Conservation (phyloP, 352 stramenopile genomes). For the Blastocystis sp. region DNA sequence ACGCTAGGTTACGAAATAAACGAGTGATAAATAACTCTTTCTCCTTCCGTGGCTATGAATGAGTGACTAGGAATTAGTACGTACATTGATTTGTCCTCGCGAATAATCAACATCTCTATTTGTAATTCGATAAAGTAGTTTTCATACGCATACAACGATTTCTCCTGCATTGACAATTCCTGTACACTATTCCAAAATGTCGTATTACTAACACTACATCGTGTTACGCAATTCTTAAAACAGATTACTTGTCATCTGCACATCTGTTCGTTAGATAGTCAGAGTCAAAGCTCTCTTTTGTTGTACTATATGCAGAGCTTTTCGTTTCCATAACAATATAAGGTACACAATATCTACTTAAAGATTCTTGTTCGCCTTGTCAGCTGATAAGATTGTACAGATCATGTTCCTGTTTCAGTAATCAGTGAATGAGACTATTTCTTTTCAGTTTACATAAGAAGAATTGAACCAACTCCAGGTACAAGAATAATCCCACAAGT, state of each 20-base stretch:
- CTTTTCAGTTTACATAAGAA: not conserved
- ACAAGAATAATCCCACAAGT: not conserved
- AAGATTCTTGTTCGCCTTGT: not conserved
- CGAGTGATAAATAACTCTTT: slow-evolving; percentile 39
- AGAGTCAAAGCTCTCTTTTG: not conserved
- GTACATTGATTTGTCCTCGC: slow-evolving; percentile 11
- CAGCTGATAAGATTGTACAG: slow-evolving; percentile 18
- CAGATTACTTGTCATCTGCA: not conserved
- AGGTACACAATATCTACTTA: not conserved
- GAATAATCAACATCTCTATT: slow-evolving; percentile 47
- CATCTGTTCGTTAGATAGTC: not conserved
- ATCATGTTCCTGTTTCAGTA: not conserved
- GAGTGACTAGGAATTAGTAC: not conserved
- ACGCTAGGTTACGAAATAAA: slow-evolving; percentile 20
- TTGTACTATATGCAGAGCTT: not conserved
- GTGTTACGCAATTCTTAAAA: not conserved
- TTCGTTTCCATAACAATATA: not conserved
- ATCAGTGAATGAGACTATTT: not conserved
- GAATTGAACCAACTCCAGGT: not conserved
- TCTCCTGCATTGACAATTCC: slow-evolving; percentile 40
- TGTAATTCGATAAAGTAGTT: not conserved
- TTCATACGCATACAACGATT: slow-evolving; percentile 42
- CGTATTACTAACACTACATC: not conserved
- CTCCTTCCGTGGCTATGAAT: not conserved
- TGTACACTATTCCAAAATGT: slow-evolving; percentile 57